Evolutionary conservation across 495 filamentous ascomycete species (phyloP).

Genomic region (Podospora pseudopauciseta): DNA sequence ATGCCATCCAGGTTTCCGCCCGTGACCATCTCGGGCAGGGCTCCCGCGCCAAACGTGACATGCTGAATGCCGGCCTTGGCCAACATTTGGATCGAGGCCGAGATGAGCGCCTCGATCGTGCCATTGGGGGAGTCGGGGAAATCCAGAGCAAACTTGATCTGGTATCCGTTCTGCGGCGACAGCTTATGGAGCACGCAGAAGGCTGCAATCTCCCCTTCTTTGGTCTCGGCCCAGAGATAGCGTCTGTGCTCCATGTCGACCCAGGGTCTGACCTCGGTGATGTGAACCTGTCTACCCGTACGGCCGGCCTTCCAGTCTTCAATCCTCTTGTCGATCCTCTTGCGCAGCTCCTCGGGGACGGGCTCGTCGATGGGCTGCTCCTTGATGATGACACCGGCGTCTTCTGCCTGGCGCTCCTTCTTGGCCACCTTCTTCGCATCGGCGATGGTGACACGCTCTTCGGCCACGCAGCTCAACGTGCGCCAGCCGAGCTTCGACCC

Average conservation of each 20-base stretch:
- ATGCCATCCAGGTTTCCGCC: conserved; percentile 72
- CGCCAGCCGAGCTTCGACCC: conserved; percentile 76
- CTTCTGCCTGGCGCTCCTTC: conserved; percentile 67
- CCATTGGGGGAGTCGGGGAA: conserved; percentile 76
- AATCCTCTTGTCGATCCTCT: conserved; percentile 66
- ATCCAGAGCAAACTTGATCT: conserved; percentile 84
- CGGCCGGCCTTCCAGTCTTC: conserved; percentile 73
- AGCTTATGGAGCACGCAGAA: conserved; percentile 73
- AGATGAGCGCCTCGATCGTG: conserved; percentile 75
- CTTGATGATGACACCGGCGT: conserved; percentile 70
- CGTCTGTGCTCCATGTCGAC: conserved; percentile 71
- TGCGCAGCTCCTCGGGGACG: conserved; percentile 57
- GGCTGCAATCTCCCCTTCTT: conserved; percentile 62
- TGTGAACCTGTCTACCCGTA: conserved; percentile 78
- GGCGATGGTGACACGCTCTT: conserved; percentile 73
- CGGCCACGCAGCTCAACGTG: conserved; percentile 75
- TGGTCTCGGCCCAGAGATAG: conserved; percentile 72
- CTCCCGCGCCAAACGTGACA: conserved; percentile 79
- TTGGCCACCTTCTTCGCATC: conserved; percentile 60
- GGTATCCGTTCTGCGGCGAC: conserved; percentile 71
- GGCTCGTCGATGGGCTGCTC: conserved; percentile 59
- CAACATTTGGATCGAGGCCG: conserved; percentile 68
- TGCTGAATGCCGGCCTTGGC: conserved; percentile 57
- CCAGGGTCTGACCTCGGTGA: conserved; percentile 82
- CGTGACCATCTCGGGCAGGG: conserved; percentile 60